Evolutionary conservation across 2,329 filamentous ascomycete species (phyloP), one percentile per base, ranked within the genome.

Genomic region (Trichoderma hamatum): DNA sequence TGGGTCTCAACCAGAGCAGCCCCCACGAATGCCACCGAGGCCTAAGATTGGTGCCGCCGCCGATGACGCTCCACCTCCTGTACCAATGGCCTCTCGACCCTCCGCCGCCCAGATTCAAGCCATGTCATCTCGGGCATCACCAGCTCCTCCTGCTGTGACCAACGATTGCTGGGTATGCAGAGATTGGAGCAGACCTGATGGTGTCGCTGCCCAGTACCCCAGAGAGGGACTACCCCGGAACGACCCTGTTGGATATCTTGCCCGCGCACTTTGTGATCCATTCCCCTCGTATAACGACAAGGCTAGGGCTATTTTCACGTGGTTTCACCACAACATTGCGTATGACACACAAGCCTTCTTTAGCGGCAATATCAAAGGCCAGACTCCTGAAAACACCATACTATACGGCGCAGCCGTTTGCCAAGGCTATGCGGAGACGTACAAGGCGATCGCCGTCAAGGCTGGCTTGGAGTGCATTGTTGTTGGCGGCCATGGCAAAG

Each of bases 311-410:
- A 92, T 99, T 70, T 98, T 98, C 77, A 93, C 92, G 1, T 99
- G 96, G 96, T 89, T 94, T 51, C 95, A 98, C 80, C 90, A 98
- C 79, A 98, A 98, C 74, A 90, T 99, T 69, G 85, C 85, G 58
- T 99, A 98, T 78, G 93, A 98, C 77, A 88, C 89, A 0, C 85
- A 88, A 30, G 86, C 90, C 28, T 97, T 97, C 82, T 96, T 96
- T 76, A 87, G 85, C 68, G 87, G 89, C 43, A 88, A 83, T 58
- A 82, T 97, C 36, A 85, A 89, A 71, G 83, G 86, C 9, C 89
- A 88, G 52, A 90, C 89, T 0, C 90, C 93, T 0, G 87, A 89
- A 39, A 88, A 90, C 36, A 95, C 92, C 0, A 87, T 98, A 13
- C 85, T 89, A 34, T 86, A 86, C 19, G 96, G 96, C 36, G 84